These are phyloP conservation scores for Phoenix dactylifera DNA, from an alignment of 176 grass and related monocot genomes.

Conservation along the genomic window DNA sequence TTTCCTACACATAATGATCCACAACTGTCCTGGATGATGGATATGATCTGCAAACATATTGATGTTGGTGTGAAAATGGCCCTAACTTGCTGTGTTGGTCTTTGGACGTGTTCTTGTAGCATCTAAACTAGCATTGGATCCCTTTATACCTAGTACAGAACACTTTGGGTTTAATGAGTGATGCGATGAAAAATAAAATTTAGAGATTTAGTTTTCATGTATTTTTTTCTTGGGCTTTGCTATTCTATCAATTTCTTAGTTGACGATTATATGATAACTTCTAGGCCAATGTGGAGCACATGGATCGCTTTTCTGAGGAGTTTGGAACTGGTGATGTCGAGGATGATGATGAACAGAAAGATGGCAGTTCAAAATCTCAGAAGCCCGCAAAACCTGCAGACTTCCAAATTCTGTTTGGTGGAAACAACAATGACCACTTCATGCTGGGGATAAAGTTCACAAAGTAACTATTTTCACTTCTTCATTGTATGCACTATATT, in stretches of 20 bases:
- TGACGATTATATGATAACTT: neutral
- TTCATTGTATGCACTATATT: neutral
- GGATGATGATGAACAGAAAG: slow-evolving; percentile 34
- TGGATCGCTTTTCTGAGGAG: slow-evolving; percentile 52
- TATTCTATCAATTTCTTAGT: neutral
- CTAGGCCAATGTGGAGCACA: slow-evolving; percentile 46
- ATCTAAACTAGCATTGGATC: too few relatives aligned
- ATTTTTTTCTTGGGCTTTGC: neutral
- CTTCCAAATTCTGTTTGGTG: slow-evolving; percentile 62
- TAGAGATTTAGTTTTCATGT: too few relatives aligned
- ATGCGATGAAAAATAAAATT: too few relatives aligned
- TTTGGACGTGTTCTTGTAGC: too few relatives aligned
- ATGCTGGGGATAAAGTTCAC: slow-evolving; percentile 94
- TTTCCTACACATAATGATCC: too few relatives aligned
- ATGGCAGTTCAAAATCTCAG: slow-evolving; percentile 22
- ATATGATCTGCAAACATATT: too few relatives aligned
- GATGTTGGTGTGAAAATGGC: too few relatives aligned
- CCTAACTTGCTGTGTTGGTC: too few relatives aligned
- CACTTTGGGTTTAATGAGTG: too few relatives aligned
- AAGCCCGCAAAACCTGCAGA: slow-evolving; percentile 62
- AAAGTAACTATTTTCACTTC: slow-evolving; percentile 39
- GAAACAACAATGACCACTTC: slow-evolving; percentile 78
- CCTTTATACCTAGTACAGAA: too few relatives aligned
- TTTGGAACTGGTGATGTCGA: slow-evolving; percentile 56
- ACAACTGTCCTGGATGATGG: too few relatives aligned